phyloP scores from a whole-genome alignment of 2,329 filamentous ascomycete species.

The Apiospora kogelbergensis region DNA sequence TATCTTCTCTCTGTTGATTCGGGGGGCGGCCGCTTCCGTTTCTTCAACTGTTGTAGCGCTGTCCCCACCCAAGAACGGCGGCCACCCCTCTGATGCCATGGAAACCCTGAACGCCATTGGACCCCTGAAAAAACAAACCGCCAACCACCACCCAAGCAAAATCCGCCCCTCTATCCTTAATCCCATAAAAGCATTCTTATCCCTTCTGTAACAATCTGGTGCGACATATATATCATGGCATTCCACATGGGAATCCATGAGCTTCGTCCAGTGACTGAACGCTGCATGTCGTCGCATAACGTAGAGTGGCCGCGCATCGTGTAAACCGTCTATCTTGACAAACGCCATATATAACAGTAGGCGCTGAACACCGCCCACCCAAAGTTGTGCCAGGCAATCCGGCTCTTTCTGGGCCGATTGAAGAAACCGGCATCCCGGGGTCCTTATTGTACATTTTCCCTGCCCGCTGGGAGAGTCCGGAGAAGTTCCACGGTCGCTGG shows the following conservation, averaged over 20 bases:
- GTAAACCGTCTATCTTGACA: background rate
- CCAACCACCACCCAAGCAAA: background rate
- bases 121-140: background rate
- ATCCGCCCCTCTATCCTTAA: background rate
- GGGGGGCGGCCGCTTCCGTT: background rate
- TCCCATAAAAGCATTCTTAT: background rate
- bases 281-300: background rate
- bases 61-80: background rate
- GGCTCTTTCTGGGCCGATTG: background rate
- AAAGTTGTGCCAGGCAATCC: background rate
- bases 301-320: background rate
- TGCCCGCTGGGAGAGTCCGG: background rate
- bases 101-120: background rate
- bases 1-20: background rate
- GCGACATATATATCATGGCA: background rate
- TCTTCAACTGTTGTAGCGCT: background rate
- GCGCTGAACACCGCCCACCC: background rate
- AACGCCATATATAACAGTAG: background rate
- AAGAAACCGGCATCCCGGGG: background rate
- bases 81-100: background rate
- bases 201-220: too few relatives aligned
- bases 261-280: background rate
- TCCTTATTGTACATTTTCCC: background rate
- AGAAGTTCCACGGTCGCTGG: background rate
- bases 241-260: background rate